Evolutionary conservation across 257 asterid species (phyloP), one percentile per base, ranked within the genome.

Genomic region (Coffea canephora): DNA sequence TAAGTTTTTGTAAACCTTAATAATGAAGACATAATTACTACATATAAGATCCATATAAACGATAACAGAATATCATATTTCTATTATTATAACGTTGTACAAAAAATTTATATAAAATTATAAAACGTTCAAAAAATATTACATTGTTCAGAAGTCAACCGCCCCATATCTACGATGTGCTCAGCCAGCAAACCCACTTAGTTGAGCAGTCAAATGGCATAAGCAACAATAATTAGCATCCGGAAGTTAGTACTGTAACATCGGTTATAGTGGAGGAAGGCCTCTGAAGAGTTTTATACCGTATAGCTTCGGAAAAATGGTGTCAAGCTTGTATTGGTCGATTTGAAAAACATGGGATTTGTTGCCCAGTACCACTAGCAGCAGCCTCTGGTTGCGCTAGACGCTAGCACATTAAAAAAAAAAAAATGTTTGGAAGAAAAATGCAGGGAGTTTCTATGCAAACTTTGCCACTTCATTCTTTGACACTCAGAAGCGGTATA

Each of bases 241-340:
- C 5, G 21, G 31, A 52, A 73, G 69, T 48, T 41, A 21, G 69
- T 48, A 79, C 64, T 16, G 57, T 64, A 61, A 62, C 59, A 59
- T 10, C 69, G 48, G 25, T 64, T 21, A 52, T 12, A 46, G 73
- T 73, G 83, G 83, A 36, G n/a, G 41, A 48, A 34, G 41, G 59
- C 41, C 64, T 64, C 6, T 64, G 25, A 39, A 5, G 27, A 46
- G 73, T 16, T 67, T 36, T 68, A 15, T 43, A 8, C 36, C 39
- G 69, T 9, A 39, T 66, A 73, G 75, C 66, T 10, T 23, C 23
- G 23, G 61, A n/a, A 16, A 64, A 19, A 54, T 48, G 8, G 31
- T 66, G 79, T 4, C n/a, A 64, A 15, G 71, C 67, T 43, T 13
- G 64, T 57, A 80, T 66, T 74, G 79, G 83, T 36, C 67, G 49